A percentile compares a stretch with the other conserved stretches of the same genome.
phyloP scores from a whole-genome alignment of 345 rosid species.

The Populus tremula region DNA sequence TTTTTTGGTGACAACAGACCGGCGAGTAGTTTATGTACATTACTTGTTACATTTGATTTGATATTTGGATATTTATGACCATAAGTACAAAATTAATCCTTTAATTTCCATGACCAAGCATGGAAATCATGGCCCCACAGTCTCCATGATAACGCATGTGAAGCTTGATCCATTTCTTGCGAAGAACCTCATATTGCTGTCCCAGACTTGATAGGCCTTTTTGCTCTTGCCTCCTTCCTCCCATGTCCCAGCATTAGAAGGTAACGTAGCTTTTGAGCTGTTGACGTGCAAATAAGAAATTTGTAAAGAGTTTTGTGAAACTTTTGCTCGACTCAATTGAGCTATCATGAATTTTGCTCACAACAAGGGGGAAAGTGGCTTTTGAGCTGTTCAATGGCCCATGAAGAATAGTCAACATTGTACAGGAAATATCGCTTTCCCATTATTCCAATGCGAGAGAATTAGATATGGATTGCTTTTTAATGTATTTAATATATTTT shows the following conservation, averaged over 20 bases:
- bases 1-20: too few relatives aligned
- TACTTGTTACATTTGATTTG: background rate
- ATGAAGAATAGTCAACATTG: background rate
- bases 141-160: conserved; percentile 23
- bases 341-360: conserved; percentile 9
- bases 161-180: conserved; percentile 1
- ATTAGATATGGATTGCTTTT: too few relatives aligned
- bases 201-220: background rate
- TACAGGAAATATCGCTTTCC: background rate
- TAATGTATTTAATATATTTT: too few relatives aligned
- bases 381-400: conserved; percentile 36
- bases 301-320: background rate
- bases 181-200: too few relatives aligned
- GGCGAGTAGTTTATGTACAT: background rate
- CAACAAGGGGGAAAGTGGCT: conserved; percentile 10
- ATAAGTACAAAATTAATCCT: background rate
- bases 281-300: conserved; percentile 15
- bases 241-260: conserved; percentile 6
- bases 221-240: background rate
- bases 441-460: too few relatives aligned
- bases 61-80: too few relatives aligned
- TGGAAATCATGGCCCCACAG: background rate
- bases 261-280: conserved; percentile 33
- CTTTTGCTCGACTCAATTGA: too few relatives aligned
- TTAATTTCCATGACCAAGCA: background rate